Percentiles rank a stretch among this genome's conserved stretches.
Conservation (phyloP, 805 yeast species). For the Candida palmyrensis region DNA sequence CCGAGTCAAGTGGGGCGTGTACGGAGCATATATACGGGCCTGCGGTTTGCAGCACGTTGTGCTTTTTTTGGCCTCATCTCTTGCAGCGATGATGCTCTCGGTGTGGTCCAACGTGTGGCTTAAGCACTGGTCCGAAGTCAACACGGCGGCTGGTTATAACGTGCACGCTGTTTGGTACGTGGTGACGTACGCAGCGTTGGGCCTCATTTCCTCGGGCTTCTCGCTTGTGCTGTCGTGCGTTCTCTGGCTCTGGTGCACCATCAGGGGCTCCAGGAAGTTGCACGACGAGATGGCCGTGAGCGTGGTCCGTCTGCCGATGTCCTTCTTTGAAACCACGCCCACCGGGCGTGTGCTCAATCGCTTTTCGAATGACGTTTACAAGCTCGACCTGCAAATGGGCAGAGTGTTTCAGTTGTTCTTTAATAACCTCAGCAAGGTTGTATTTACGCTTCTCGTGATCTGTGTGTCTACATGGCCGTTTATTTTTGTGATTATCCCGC, state of each 20-base stretch:
- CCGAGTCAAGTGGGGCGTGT: conserved; percentile 75
- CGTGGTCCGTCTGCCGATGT: conserved; percentile 89
- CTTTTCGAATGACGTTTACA: conserved; percentile 86
- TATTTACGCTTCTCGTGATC: conserved; percentile 75
- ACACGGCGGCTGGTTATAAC: conserved; percentile 61
- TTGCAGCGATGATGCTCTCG: conserved; percentile 35
- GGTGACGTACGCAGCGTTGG: conserved; percentile 70
- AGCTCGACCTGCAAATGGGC: conserved; percentile 75
- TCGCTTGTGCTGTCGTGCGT: conserved; percentile 62
- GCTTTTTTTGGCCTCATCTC: conserved; percentile 37
- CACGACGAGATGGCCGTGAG: conserved; percentile 69
- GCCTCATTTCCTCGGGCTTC: conserved; percentile 59
- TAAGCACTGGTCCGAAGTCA: conserved; percentile 95
- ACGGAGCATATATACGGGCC: conserved; percentile 70
- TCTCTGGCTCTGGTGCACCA: conserved; percentile 77
- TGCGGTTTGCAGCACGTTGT: conserved; percentile 62
- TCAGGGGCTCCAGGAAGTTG: conserved; percentile 70
- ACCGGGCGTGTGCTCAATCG: conserved; percentile 88
- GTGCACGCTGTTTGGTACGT: conserved; percentile 70
- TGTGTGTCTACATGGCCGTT: conserved; percentile 87
- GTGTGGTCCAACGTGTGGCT: conserved; percentile 85
- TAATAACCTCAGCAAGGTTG: conserved; percentile 53
- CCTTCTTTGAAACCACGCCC: conserved; percentile 93
- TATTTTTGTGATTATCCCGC: conserved; percentile 65
- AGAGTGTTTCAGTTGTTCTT: conserved; percentile 70